Evolutionary conservation across 441 rosid species (phyloP).

Genomic region (Populus hybrid): DNA sequence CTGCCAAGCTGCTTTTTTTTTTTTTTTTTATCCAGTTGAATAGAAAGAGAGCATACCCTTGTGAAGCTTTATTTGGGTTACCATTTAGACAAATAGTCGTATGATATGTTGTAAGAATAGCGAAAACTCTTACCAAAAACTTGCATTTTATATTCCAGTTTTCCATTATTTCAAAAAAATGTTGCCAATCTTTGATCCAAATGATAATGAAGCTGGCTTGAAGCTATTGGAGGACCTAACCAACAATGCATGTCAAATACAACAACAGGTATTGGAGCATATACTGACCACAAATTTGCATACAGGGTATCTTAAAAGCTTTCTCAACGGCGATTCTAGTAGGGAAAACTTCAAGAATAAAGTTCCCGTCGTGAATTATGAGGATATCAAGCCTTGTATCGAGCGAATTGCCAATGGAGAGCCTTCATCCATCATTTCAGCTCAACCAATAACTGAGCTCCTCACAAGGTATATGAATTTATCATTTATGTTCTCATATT

Average conservation of each 20-base stretch:
- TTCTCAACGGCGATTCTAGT: conserved; percentile 38
- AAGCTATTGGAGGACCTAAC: conserved; percentile 68
- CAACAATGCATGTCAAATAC: conserved; percentile 50
- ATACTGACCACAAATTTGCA: conserved; percentile 48
- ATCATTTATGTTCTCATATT: neutral
- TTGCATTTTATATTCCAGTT: conserved; percentile 17
- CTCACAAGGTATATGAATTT: conserved; percentile 58
- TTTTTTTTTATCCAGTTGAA: conserved; percentile 4
- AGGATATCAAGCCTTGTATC: conserved; percentile 61
- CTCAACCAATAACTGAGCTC: conserved; percentile 71
- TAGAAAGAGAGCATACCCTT: neutral
- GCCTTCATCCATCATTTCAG: conserved; percentile 56
- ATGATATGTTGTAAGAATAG: conserved; percentile 23
- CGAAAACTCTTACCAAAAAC: conserved; percentile 9
- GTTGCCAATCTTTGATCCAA: conserved; percentile 66
- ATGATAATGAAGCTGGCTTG: conserved; percentile 62
- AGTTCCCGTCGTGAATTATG: conserved; percentile 74
- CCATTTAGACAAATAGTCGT: neutral
- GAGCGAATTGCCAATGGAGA: conserved; percentile 75
- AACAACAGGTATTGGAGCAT: conserved; percentile 45
- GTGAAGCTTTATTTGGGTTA: neutral
- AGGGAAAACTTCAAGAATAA: conserved; percentile 50
- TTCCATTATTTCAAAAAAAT: conserved; percentile 23
- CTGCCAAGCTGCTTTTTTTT: neutral
- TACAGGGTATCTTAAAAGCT: conserved; percentile 57